Conservation (phyloP, 495 filamentous ascomycete species). For the Trichoderma erinaceum region DNA sequence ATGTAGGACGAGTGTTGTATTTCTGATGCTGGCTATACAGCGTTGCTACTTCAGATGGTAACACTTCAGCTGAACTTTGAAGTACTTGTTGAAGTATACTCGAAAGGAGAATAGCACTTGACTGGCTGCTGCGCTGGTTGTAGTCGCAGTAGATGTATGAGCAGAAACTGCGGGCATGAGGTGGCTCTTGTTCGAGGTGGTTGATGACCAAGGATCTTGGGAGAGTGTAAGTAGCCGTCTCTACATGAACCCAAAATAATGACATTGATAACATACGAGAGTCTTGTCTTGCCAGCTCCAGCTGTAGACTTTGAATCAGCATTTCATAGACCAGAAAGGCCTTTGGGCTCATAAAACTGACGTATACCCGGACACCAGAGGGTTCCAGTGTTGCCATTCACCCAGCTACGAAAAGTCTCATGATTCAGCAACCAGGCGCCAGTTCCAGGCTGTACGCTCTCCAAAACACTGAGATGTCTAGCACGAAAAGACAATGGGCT, state of each 20-base stretch:
- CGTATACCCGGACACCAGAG: constrained; percentile 7
- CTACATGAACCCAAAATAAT: background rate
- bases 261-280: background rate
- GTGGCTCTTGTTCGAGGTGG: background rate
- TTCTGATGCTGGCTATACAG: constrained; percentile 13
- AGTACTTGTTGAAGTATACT: constrained; percentile 19
- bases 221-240: background rate
- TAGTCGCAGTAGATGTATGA: constrained; percentile 19
- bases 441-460: constrained; percentile 5
- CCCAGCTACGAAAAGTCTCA: background rate
- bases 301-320: background rate
- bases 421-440: background rate
- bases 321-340: background rate
- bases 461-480: background rate
- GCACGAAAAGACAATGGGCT: background rate
- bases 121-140: constrained; percentile 19
- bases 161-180: constrained; percentile 1
- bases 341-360: background rate
- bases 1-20: constrained; percentile 6
- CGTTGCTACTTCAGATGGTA: background rate
- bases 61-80: background rate
- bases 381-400: background rate
- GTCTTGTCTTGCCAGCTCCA: constrained; percentile 9
- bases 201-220: background rate
- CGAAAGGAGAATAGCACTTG: constrained; percentile 16